phyloP scores from a whole-genome alignment of 352 stramenopile species.

The Pythium scleroteichum region DNA sequence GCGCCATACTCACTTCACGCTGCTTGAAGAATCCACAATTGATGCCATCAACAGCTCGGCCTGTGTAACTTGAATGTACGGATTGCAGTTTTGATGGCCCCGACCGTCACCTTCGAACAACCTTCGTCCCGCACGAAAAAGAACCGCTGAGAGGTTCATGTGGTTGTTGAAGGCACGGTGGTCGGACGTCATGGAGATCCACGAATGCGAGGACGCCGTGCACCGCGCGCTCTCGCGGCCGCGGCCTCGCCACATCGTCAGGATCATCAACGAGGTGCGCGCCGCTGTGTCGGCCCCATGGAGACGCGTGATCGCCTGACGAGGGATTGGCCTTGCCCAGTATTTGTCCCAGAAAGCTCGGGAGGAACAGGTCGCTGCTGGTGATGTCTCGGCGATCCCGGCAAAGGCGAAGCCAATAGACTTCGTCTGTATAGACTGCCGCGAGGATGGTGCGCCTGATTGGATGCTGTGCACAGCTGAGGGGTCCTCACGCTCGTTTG shows the following conservation, averaged over 20 bases:
- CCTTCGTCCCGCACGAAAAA: no score
- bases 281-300: background rate
- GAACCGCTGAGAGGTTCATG: no score
- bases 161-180: conserved; percentile 20
- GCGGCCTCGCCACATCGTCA: conserved; percentile 63
- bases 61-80: conserved; percentile 33
- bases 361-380: conserved; percentile 21
- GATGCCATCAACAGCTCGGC: background rate
- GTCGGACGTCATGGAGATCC: conserved; percentile 60
- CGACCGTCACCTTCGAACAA: conserved; percentile 19
- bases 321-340: conserved; percentile 29
- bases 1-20: background rate
- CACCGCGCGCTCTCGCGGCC: conserved; percentile 68
- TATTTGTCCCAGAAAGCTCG: conserved; percentile 45
- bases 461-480: background rate
- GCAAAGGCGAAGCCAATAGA: conserved; percentile 36
- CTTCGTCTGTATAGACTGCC: conserved; percentile 81
- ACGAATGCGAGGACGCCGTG: conserved; percentile 81
- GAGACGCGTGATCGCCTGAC: no score
- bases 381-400: background rate
- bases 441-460: conserved; percentile 46
- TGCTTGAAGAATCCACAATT: conserved; percentile 7
- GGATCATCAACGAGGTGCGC: conserved; percentile 72
- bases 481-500: background rate
- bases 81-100: background rate